Evolutionary conservation across 192 early-diverging fungal species (phyloP), one percentile per base, ranked within the genome.

Genomic region (Gonapodya sp.): DNA sequence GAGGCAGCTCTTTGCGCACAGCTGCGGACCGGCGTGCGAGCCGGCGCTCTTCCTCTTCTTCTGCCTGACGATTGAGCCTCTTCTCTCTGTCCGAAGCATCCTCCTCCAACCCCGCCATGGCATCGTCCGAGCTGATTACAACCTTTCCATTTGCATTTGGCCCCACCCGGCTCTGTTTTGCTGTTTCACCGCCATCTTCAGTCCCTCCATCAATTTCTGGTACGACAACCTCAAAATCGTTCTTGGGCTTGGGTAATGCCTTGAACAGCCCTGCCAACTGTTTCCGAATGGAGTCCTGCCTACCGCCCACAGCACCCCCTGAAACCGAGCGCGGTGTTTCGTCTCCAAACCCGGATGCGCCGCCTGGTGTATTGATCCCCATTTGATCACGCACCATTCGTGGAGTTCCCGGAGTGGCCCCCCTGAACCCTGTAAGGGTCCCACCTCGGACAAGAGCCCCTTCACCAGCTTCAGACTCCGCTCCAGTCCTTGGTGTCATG

Each of bases 201-300:
- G n/a, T 33, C 8, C 8, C 30, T 32, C 32, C 75, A 73, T 92
- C 88, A 30, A 88, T 35, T 35, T 95, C 93, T 0, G 96, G 97
- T 77, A 97, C 84, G 14, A 94, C 91, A 79, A 99, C 91, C 79
- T 96, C 94, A 85, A 96, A 96, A 81, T 97, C 94, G 83, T 97
- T 98, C 73, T 93, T 93, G 46, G 97, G 97, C 80, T 89, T 87
- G 0, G 97, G 97, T 18, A 99, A 85, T 33, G 85, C 79, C 1
- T 86, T 86, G 32, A 97, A 91, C 35, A 92, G 88, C 75, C 87
- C 88, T 34, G 89, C 82, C 8, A 99, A 88, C 78, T 93, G 91
- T 81, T 94, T 91, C 18, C 91, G 92, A 33, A 94, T 81, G 14
- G 89, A 84, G 31, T 82, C 81, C 79, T 93, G 91, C 0, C 87